phyloP scores from a whole-genome alignment of 192 early-diverging fungal species.

The Geranomyces variabilis region DNA sequence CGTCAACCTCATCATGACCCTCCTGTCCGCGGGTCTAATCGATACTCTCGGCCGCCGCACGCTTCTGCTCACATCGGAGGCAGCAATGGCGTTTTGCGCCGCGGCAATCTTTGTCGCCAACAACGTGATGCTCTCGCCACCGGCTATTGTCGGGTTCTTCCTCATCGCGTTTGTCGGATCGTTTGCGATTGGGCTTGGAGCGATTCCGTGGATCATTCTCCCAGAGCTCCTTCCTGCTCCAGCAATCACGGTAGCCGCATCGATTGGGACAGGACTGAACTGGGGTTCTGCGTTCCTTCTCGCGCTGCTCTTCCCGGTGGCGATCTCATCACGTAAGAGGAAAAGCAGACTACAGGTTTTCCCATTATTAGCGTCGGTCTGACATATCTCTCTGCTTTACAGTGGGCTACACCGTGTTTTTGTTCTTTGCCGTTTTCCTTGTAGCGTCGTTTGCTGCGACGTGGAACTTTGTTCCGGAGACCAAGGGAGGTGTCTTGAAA shows the following conservation, averaged over 20 bases:
- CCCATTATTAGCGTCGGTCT: constrained; percentile 51
- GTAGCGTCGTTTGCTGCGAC: constrained; percentile 69
- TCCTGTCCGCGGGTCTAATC: constrained; percentile 63
- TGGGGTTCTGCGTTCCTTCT: constrained; percentile 69
- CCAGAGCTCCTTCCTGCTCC: constrained; percentile 79
- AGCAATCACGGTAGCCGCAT: constrained; percentile 70
- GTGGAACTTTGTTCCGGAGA: constrained; percentile 78
- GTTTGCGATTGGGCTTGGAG: constrained; percentile 79
- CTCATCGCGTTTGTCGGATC: constrained; percentile 75
- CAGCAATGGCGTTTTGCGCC: constrained; percentile 61
- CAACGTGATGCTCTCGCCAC: constrained; percentile 40
- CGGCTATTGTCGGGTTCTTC: constrained; percentile 32
- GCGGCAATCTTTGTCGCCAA: constrained; percentile 47
- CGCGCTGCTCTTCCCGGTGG: constrained; percentile 65
- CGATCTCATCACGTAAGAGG: constrained; percentile 44
- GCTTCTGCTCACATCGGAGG: constrained; percentile 63
- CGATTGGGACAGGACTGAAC: constrained; percentile 74
- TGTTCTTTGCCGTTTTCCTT: constrained; percentile 73
- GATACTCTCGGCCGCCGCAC: constrained; percentile 70
- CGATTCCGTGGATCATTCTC: constrained; percentile 84
- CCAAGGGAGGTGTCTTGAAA: constrained; percentile 27
- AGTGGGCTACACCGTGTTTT: constrained; percentile 57
- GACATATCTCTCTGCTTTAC: constrained; percentile 54
- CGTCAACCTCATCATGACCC: constrained; percentile 67
- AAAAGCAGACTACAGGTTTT: background rate